Conservation (phyloP, 2,329 filamentous ascomycete genomes). For the Canariomyces notabilis region DNA sequence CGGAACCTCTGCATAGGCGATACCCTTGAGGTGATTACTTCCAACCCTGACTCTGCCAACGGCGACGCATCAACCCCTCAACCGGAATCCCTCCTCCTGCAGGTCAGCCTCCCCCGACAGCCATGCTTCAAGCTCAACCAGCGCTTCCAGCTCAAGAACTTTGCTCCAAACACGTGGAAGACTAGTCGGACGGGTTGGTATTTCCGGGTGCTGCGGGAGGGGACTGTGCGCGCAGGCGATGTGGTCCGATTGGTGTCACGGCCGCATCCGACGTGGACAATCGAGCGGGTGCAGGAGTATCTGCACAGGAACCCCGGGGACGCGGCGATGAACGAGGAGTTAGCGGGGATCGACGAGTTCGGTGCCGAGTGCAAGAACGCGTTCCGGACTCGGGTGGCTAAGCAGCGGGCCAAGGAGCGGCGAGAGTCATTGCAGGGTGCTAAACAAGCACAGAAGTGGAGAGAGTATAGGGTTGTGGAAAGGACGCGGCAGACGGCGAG, state of each 20-base stretch:
- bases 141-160: slow-evolving; percentile 58
- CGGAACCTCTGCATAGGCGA: slow-evolving; percentile 63
- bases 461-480: slow-evolving; percentile 43
- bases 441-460: slow-evolving; percentile 35
- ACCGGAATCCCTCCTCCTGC: slow-evolving; percentile 39
- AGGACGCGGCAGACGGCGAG: slow-evolving; percentile 47
- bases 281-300: slow-evolving; percentile 59
- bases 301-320: slow-evolving; percentile 51
- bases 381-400: slow-evolving; percentile 49
- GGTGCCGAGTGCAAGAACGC: slow-evolving; percentile 43
- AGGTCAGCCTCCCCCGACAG: slow-evolving; percentile 57
- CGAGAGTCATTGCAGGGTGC: slow-evolving; percentile 18
- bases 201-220: slow-evolving; percentile 55
- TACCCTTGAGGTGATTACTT: slow-evolving; percentile 41
- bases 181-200: slow-evolving; percentile 60
- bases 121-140: slow-evolving; percentile 68
- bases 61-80: neutral
- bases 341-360: slow-evolving; percentile 47
- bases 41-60: slow-evolving; percentile 8
- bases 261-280: slow-evolving; percentile 54
- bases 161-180: slow-evolving; percentile 53
- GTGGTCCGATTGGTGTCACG: slow-evolving; percentile 51
- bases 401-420: slow-evolving; percentile 30
- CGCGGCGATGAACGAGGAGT: slow-evolving; percentile 45
- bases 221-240: slow-evolving; percentile 52